Evolutionary conservation across 108 stramenopile species (phyloP), one percentile per base, ranked within the genome.

Genomic region (Stephanodiscus triporus): DNA sequence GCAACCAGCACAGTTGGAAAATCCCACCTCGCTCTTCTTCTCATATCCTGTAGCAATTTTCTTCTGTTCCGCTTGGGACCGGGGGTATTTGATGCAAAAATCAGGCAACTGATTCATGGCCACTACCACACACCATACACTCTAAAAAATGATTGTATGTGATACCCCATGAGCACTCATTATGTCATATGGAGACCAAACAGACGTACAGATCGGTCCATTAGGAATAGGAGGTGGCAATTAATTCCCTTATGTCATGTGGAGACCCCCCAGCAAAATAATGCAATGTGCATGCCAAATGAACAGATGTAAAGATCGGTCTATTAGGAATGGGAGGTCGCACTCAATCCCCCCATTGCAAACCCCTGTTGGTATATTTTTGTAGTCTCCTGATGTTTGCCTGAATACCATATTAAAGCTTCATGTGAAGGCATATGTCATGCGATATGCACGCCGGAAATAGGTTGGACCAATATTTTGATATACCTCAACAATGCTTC

Each of bases 261-360:
- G n/a, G n/a, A n/a, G n/a, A n/a, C n/a, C n/a, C 77, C 26, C 70
- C 77, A 11, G 72, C 77, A 36, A 78, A 78, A 29, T 73, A 73
- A 7, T 65, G 63, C 32, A 78, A 26, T 6, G 65, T 53, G 26
- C 34, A 19, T 55, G 45, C 64, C 29, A 78, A 57, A 16, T 72
- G 40, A 42, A 73, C 27, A 4, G 45, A 26, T 7, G 32, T 38
- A 45, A 4, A 26, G 0, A 77, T 54, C 4, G 14, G 22, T 14
- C 76, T 69, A 54, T 77, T 77, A 9, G 57, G 60, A 62, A 51
- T 13, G 9, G 47, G 65, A 26, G 65, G 68, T 3, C 22, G 17
- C 13, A 24, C 6, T 22, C 7, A 45, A 47, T 22, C 29, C 16
- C 6, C 55, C 13, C 53, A 14, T 26, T 19, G 53, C 26, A 8